These are phyloP conservation scores for Blepharisma undulans DNA, from an alignment of 169 alveolate species.

Conservation along the genomic window DNA sequence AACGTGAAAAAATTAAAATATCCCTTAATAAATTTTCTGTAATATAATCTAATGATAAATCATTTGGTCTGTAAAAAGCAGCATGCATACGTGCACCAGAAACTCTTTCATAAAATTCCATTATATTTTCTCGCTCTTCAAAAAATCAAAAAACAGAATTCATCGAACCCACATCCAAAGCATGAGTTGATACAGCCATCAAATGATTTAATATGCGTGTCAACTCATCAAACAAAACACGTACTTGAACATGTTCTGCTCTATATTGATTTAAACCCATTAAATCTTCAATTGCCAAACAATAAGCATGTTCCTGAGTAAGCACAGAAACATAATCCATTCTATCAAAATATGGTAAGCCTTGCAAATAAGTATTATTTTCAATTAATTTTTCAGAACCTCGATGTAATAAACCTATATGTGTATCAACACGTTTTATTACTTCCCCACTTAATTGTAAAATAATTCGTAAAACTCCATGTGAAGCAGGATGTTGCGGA, in stretches of 20 bases:
- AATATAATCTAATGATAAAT: conserved; percentile 28
- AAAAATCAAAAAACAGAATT: conserved; percentile 51
- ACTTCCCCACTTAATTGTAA: conserved; percentile 51
- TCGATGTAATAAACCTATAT: conserved; percentile 54
- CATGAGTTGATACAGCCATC: conserved; percentile 46
- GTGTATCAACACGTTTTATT: conserved; percentile 49
- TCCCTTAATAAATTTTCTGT: background rate
- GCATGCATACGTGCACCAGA: conserved; percentile 68
- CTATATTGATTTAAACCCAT: conserved; percentile 22
- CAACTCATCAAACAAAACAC: conserved; percentile 49
- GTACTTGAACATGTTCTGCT: conserved; percentile 37
- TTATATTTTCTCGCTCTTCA: conserved; percentile 54
- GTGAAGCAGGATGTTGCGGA: conserved; percentile 63
- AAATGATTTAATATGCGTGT: conserved; percentile 50
- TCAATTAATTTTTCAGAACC: conserved; percentile 58
- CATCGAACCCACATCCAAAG: conserved; percentile 56
- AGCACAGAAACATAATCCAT: conserved; percentile 45
- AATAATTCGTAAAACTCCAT: conserved; percentile 50
- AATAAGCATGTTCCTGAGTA: conserved; percentile 52
- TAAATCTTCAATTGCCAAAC: conserved; percentile 47
- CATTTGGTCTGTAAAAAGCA: conserved; percentile 58
- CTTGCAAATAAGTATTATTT: conserved; percentile 33
- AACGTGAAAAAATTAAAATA: background rate
- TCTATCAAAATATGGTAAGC: conserved; percentile 53
- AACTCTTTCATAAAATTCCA: conserved; percentile 64